These are phyloP conservation scores for Incumbomyces lentus DNA, from an alignment of 2,329 filamentous ascomycete species.

Conservation along the genomic window DNA sequence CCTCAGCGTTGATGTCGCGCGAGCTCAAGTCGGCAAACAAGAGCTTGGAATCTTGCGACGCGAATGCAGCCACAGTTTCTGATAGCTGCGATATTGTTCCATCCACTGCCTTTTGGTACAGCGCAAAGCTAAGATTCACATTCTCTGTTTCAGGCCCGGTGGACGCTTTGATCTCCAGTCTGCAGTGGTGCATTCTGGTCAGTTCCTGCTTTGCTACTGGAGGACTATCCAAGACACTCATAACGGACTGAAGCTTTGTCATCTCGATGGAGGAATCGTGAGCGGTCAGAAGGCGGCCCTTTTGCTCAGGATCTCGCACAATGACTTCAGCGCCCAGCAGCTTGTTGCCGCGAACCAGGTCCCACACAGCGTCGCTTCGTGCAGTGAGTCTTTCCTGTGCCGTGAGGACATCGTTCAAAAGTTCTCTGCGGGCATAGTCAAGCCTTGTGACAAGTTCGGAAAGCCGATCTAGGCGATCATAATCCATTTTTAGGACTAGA, in stretches of 20 bases:
- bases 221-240: constrained; percentile 84
- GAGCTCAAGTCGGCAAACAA: constrained; percentile 79
- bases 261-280: constrained; percentile 89
- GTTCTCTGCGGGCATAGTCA: constrained; percentile 74
- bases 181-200: constrained; percentile 49
- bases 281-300: constrained; percentile 76
- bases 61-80: constrained; percentile 63
- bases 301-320: constrained; percentile 74
- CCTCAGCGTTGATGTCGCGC: constrained; percentile 55
- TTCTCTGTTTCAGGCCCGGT: constrained; percentile 65
- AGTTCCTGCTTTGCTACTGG: constrained; percentile 59
- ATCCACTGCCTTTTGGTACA: constrained; percentile 61
- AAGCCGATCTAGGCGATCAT: constrained; percentile 69
- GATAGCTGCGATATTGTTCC: constrained; percentile 59
- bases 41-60: constrained; percentile 63
- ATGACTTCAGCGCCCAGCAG: constrained; percentile 88
- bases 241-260: constrained; percentile 82
- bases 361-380: constrained; percentile 88
- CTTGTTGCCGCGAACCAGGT: constrained; percentile 88
- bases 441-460: constrained; percentile 71
- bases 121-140: constrained; percentile 64
- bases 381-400: constrained; percentile 68
- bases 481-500: constrained; percentile 71
- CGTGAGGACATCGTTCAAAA: constrained; percentile 89
- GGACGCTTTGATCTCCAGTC: constrained; percentile 76